phyloP scores from a whole-genome alignment of 805 yeast genomes.

The Zygosaccharomyces bailii region DNA sequence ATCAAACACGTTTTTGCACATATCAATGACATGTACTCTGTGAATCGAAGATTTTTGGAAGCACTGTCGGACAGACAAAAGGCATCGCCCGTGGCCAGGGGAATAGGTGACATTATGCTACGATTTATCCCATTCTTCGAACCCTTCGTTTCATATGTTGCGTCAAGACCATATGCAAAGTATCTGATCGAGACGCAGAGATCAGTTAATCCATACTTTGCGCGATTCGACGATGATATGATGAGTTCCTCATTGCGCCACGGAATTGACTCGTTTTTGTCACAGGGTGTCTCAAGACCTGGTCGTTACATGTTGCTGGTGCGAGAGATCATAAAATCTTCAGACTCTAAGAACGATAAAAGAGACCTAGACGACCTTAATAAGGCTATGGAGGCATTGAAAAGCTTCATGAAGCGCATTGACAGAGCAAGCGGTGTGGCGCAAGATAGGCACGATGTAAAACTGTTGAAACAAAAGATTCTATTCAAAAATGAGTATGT shows the following conservation, averaged over 20 bases:
- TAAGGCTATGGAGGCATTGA: conserved; percentile 71
- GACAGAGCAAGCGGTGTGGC: conserved; percentile 91
- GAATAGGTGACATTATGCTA: conserved; percentile 82
- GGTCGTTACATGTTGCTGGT: conserved; percentile 88
- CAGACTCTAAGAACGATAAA: conserved; percentile 66
- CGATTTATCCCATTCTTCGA: conserved; percentile 84
- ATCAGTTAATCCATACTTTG: conserved; percentile 82
- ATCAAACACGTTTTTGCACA: conserved; percentile 89
- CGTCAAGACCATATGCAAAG: conserved; percentile 91
- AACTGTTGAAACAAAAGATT: conserved; percentile 79
- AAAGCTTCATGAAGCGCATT: conserved; percentile 64
- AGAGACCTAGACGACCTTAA: conserved; percentile 48
- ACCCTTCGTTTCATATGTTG: conserved; percentile 90
- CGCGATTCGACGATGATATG: conserved; percentile 87
- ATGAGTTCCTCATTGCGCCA: conserved; percentile 55
- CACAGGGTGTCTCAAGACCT: conserved; percentile 94
- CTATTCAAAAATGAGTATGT: conserved; percentile 81
- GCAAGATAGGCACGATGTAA: conserved; percentile 85
- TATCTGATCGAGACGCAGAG: conserved; percentile 94
- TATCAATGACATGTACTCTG: conserved; percentile 78
- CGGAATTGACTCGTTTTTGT: conserved; percentile 87
- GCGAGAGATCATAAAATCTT: conserved; percentile 80
- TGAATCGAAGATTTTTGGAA: conserved; percentile 82
- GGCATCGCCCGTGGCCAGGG: conserved; percentile 75
- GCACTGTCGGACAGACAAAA: conserved; percentile 85